phyloP scores from a whole-genome alignment of 2,329 filamentous ascomycete genomes.

The Arachnomyces sp. region DNA sequence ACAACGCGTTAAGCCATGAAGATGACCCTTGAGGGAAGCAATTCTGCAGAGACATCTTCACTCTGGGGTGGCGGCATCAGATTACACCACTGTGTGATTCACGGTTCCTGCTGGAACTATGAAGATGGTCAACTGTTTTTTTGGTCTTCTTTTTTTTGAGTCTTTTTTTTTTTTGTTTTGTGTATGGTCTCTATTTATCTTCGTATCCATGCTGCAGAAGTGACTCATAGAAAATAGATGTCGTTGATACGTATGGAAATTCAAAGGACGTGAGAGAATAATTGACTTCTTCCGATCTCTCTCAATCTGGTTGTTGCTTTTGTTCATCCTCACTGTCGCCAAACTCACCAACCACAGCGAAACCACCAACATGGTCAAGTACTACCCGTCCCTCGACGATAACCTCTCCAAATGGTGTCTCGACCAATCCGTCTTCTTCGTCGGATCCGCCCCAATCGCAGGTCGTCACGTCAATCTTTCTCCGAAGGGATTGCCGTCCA shows the following conservation, averaged over 20 bases:
- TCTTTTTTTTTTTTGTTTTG: conserved; percentile 8
- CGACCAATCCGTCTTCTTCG: conserved; percentile 66
- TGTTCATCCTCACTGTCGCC: no score
- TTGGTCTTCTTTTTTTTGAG: conserved; percentile 15
- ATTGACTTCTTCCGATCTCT: no score
- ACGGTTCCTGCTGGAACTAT: conserved; percentile 28
- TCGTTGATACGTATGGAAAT: no score
- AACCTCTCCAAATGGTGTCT: conserved; percentile 58
- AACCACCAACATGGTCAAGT: conserved; percentile 62
- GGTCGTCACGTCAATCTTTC: conserved; percentile 67
- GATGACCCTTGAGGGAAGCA: conserved; percentile 50
- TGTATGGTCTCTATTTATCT: no score
- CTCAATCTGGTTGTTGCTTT: no score
- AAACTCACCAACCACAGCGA: no score
- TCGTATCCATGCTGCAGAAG: no score
- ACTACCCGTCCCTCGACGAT: conserved; percentile 47
- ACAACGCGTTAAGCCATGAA: conserved; percentile 47
- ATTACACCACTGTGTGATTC: conserved; percentile 39
- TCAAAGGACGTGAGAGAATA: no score
- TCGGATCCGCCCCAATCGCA: conserved; percentile 62
- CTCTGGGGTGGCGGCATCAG: conserved; percentile 49
- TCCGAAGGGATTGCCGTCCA: conserved; percentile 60
- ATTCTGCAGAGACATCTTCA: conserved; percentile 51
- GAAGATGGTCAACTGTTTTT: conserved; percentile 32
- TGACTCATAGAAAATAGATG: no score